Evolutionary conservation across 495 filamentous ascomycete species (phyloP), one percentile per base, ranked within the genome.

Genomic region (Clavariopsis aquatica): DNA sequence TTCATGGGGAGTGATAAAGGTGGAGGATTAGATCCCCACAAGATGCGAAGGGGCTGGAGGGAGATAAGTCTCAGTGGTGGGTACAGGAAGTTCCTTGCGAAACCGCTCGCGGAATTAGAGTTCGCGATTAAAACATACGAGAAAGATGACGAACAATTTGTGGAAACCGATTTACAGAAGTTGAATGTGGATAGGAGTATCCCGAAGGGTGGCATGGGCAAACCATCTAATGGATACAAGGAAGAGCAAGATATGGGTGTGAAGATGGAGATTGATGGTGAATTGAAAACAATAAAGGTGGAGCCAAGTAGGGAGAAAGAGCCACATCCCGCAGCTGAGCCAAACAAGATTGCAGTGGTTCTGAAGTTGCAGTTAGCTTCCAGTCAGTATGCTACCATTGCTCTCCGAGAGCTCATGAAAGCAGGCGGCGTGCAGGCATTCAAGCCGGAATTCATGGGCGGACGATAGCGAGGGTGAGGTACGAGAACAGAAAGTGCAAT

Each of bases 371-470:
- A 93, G 73, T 80, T 98, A 20, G 87, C 87, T 23, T 84, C 85
- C 1, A 93, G 91, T 74, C 90, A 93, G 73, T 98, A 98, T 72
- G 94, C 94, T 0, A 98, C 95, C 1, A 89, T 98, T 82, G 94
- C 91, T 9, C 79, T 98, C 65, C 81, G 94, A 45, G 94, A 98
- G 79, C 77, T 98, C 70, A 88, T 86, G 79, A 89, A 85, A 72
- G 62, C 60, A 7, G 88, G 87, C 1, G 85, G 82, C 36, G 80
- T 86, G 3, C 78, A 75, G 65, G 77, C 81, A 0, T 91, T 83
- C 71, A 84, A 88, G 74, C 84, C 88, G 6, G 89, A 91, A 23
- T 78, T 65, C 56, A 64, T 63, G 59, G 64, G 64, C 45, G 68
- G 68, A 24, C 47, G 22, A 17, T 43, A 36, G 31, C 6, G 31